These are phyloP conservation scores for Trichoderma sp. DNA, from an alignment of 2,329 filamentous ascomycete species.

Conservation along the genomic window DNA sequence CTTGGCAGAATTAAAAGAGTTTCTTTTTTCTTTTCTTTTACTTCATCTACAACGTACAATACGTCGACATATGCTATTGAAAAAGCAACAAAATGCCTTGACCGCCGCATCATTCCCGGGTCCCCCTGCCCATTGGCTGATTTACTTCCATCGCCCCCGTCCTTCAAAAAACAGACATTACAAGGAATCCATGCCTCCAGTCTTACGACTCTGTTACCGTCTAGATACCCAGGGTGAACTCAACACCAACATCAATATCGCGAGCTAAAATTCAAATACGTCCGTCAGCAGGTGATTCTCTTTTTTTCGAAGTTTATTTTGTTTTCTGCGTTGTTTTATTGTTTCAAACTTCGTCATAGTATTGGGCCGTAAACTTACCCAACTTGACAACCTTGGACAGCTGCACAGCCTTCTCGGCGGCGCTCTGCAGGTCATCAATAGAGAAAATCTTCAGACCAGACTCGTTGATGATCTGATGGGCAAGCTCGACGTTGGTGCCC, in stretches of 20 bases:
- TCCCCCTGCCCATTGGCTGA: conserved; percentile 28
- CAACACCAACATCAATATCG: conserved; percentile 95
- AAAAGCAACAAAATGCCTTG: conserved; percentile 26
- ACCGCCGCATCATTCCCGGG: conserved; percentile 13
- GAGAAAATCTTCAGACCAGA: conserved; percentile 99
- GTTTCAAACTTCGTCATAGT: conserved; percentile 1
- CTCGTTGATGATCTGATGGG: conserved; percentile 92
- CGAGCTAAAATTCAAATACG: conserved; percentile 61
- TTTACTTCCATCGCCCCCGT: conserved; percentile 29
- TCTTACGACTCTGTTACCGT: conserved; percentile 29
- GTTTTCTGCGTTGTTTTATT: not conserved
- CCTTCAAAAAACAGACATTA: conserved; percentile 36
- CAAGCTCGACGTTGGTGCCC: conserved; percentile 96
- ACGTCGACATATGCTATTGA: conserved; percentile 22
- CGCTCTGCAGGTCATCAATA: conserved; percentile 95
- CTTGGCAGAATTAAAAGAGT: conserved; percentile 9
- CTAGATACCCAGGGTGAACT: conserved; percentile 94
- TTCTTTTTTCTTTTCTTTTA: conserved; percentile 7
- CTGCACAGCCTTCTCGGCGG: conserved; percentile 97
- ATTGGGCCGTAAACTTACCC: conserved; percentile 61
- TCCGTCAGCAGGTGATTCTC: conserved; percentile 19
- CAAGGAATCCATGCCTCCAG: conserved; percentile 32
- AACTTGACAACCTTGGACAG: conserved; percentile 99
- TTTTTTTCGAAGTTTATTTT: not conserved
- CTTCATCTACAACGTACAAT: conserved; percentile 17